A percentile compares a stretch with the other conserved stretches of the same genome.
Evolutionary conservation across 2,329 filamentous ascomycete genomes (phyloP).

Genomic region (Alternaria sp.): DNA sequence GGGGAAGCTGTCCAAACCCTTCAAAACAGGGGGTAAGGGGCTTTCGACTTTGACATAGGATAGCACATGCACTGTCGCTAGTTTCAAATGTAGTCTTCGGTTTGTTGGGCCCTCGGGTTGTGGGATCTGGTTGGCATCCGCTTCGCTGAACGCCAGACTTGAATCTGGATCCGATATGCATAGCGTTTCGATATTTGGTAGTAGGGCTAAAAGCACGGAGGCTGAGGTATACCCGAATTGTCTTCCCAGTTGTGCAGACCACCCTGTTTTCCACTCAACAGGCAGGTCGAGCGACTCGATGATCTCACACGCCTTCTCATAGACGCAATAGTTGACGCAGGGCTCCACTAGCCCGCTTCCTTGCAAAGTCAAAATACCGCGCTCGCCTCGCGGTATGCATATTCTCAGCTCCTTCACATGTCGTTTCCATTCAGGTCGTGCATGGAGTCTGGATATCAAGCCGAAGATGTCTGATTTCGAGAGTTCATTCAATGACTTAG

Average conservation of each 20-base stretch:
- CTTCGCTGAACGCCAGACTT: neutral
- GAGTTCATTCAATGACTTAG: neutral
- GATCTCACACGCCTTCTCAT: neutral
- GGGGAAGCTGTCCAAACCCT: neutral
- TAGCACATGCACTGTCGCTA: conserved; percentile 1
- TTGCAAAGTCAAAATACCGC: neutral
- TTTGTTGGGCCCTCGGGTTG: neutral
- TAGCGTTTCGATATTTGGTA: conserved; percentile 19
- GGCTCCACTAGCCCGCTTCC: neutral
- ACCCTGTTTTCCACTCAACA: neutral
- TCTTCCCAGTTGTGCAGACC: neutral
- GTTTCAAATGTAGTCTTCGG: neutral
- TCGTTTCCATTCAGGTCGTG: conserved; percentile 11
- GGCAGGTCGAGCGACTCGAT: conserved; percentile 14
- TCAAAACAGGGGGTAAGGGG: neutral
- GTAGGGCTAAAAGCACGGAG: conserved; percentile 9
- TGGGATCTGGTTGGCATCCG: neutral
- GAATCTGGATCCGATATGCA: conserved; percentile 14
- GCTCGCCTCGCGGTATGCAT: conserved; percentile 4
- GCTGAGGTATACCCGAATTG: neutral
- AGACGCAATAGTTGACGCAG: neutral
- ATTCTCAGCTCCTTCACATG: conserved; percentile 23
- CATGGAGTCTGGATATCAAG: conserved; percentile 12
- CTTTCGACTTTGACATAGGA: conserved; percentile 9
- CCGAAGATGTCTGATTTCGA: neutral